These are phyloP conservation scores for Ambrosia hybrid DNA, from an alignment of 140 eudicot genomes.

Conservation along the genomic window DNA sequence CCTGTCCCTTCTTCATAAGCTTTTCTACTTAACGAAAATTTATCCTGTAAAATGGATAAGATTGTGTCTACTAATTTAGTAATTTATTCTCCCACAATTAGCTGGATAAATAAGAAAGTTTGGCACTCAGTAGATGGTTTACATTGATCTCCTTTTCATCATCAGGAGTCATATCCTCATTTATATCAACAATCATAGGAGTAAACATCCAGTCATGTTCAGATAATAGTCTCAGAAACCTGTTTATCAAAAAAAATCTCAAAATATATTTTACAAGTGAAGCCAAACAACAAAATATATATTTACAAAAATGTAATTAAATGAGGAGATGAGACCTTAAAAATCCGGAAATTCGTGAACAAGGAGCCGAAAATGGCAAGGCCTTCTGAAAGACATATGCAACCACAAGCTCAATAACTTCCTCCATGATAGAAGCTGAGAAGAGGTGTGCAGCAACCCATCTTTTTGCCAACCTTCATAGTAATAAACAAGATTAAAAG, in stretches of 20 bases:
- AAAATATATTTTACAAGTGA: background rate
- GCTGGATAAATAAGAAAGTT: background rate
- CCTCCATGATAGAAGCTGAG: slow-evolving; percentile 64
- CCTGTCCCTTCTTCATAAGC: slow-evolving; percentile 54
- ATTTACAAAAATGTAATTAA: background rate
- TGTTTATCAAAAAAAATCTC: slow-evolving; percentile 33
- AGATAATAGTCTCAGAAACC: slow-evolving; percentile 76
- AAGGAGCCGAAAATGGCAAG: slow-evolving; percentile 73
- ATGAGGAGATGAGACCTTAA: slow-evolving; percentile 45
- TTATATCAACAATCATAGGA: slow-evolving; percentile 66
- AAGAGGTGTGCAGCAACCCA: slow-evolving; percentile 95
- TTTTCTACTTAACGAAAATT: slow-evolving; percentile 65
- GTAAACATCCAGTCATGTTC: slow-evolving; percentile 44
- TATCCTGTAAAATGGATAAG: slow-evolving; percentile 48
- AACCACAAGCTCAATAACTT: slow-evolving; percentile 83
- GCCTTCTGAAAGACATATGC: slow-evolving; percentile 71
- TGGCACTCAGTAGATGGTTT: slow-evolving; percentile 23
- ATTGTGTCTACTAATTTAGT: background rate
- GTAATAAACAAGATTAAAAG: background rate
- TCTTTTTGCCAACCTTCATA: slow-evolving; percentile 83
- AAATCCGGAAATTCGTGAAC: slow-evolving; percentile 79
- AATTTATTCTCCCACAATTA: background rate
- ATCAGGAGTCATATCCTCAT: slow-evolving; percentile 63
- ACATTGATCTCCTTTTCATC: slow-evolving; percentile 79
- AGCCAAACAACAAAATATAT: background rate